Evolutionary conservation across 2,329 filamentous ascomycete genomes (phyloP).

Genomic region (Alternaria rosae): DNA sequence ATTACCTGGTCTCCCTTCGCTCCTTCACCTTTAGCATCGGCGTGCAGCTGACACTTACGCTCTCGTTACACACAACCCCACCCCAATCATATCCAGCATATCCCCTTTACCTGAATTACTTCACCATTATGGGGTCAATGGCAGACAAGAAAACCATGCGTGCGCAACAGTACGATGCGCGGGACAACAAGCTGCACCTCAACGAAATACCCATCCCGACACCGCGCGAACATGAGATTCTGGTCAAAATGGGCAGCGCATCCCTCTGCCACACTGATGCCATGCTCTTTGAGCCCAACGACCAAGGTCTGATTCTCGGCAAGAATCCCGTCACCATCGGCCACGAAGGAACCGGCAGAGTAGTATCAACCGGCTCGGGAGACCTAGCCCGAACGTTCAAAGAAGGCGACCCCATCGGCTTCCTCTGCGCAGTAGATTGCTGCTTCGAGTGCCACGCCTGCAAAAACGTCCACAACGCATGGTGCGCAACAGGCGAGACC

Average conservation of each 20-base stretch:
- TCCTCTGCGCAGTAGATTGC: conserved; percentile 43
- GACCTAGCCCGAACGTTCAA: conserved; percentile 39
- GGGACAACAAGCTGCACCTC: conserved; percentile 50
- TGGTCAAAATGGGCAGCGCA: conserved; percentile 51
- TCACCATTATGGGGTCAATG: conserved; percentile 21
- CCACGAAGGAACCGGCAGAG: conserved; percentile 42
- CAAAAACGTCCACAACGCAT: conserved; percentile 38
- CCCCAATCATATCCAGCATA: not conserved
- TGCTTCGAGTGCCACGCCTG: conserved; percentile 44
- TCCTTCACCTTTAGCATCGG: not conserved
- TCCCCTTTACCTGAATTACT: not conserved
- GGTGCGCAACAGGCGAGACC: conserved; percentile 38
- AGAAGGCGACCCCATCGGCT: conserved; percentile 42
- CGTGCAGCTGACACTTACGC: not conserved
- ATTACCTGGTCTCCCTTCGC: not conserved
- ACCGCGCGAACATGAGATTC: conserved; percentile 52
- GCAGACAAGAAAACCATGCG: conserved; percentile 32
- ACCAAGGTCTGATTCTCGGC: conserved; percentile 42
- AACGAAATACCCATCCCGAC: conserved; percentile 56
- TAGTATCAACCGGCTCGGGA: conserved; percentile 35
- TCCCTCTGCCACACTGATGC: conserved; percentile 53
- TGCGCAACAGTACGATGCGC: conserved; percentile 43
- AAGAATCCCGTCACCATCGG: conserved; percentile 45
- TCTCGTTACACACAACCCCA: not conserved
- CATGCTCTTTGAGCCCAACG: conserved; percentile 48